Percentiles rank a stretch among this genome's conserved stretches.
These are phyloP conservation scores for Hypoxylon rickii DNA, from an alignment of 495 filamentous ascomycete species.

Conservation along the genomic window DNA sequence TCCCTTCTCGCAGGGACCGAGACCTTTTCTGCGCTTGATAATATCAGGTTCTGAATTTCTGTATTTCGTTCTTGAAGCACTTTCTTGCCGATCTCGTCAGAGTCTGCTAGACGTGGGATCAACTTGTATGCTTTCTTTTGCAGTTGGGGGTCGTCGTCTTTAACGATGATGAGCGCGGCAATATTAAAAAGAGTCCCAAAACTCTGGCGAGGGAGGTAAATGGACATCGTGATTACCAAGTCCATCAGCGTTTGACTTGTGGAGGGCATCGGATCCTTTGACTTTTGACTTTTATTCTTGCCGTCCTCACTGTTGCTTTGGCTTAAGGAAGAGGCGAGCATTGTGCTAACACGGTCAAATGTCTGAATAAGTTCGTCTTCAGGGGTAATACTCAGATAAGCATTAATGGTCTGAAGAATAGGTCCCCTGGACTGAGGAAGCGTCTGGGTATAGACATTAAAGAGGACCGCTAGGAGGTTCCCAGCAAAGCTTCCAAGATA, in stretches of 20 bases:
- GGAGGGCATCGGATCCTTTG: slow-evolving; percentile 78
- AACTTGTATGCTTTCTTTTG: slow-evolving; percentile 99
- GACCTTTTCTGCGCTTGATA: slow-evolving; percentile 77
- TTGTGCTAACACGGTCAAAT: slow-evolving; percentile 78
- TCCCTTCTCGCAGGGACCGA: slow-evolving; percentile 83
- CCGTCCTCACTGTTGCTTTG: slow-evolving; percentile 63
- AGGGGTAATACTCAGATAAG: slow-evolving; percentile 85
- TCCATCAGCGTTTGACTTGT: slow-evolving; percentile 95
- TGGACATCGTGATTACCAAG: slow-evolving; percentile 90
- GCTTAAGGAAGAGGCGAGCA: slow-evolving; percentile 78
- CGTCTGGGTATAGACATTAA: slow-evolving; percentile 97
- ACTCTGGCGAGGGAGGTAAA: slow-evolving; percentile 83
- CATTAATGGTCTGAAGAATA: slow-evolving; percentile 91
- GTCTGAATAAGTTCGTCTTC: slow-evolving; percentile 78
- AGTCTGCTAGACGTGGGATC: slow-evolving; percentile 83
- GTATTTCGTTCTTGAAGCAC: slow-evolving; percentile 72
- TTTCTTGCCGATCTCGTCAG: slow-evolving; percentile 67
- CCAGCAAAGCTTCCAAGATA: slow-evolving; percentile 78
- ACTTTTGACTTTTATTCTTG: slow-evolving; percentile 61
- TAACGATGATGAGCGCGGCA: slow-evolving; percentile 76
- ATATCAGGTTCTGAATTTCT: slow-evolving; percentile 79
- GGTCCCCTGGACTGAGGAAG: slow-evolving; percentile 88
- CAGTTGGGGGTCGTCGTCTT: slow-evolving; percentile 82
- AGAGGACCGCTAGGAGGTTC: slow-evolving; percentile 90
- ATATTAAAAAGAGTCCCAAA: slow-evolving; percentile 82